Conservation (phyloP, 768 basidiomycete genomes). For the Mrakia frigida region DNA sequence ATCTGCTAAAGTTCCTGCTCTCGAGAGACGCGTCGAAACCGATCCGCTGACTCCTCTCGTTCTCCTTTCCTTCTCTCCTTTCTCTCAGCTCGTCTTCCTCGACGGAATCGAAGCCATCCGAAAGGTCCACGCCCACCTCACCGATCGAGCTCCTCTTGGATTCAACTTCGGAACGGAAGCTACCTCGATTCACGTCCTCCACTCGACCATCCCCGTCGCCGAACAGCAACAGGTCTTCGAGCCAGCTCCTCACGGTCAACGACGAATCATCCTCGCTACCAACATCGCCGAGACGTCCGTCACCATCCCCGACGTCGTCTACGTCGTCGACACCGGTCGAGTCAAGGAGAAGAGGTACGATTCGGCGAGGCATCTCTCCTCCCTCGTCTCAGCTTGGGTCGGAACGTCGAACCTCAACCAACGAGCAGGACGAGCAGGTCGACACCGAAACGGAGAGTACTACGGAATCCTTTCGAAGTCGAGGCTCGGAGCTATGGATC, state of each 20-base stretch:
- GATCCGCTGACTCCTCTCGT: conserved; percentile 31
- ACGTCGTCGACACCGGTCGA: conserved; percentile 82
- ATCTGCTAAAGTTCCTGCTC: background rate
- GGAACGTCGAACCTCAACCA: conserved; percentile 86
- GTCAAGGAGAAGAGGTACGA: conserved; percentile 87
- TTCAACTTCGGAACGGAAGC: conserved; percentile 56
- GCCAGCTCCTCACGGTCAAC: conserved; percentile 66
- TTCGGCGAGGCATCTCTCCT: conserved; percentile 79
- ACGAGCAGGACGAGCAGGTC: conserved; percentile 84
- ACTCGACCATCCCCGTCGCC: conserved; percentile 78
- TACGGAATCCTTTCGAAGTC: conserved; percentile 69
- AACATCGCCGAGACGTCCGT: conserved; percentile 94
- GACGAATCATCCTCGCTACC: conserved; percentile 84
- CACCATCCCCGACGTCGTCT: conserved; percentile 91
- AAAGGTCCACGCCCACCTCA: conserved; percentile 61
- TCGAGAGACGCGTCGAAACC: conserved; percentile 14
- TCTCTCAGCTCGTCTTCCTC: conserved; percentile 44
- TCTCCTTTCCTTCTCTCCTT: conserved; percentile 23
- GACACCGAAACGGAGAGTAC: conserved; percentile 86
- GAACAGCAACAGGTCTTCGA: conserved; percentile 89
- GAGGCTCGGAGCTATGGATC: conserved; percentile 58
- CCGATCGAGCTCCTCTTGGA: conserved; percentile 51
- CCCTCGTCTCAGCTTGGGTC: conserved; percentile 84
- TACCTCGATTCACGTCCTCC: conserved; percentile 71
- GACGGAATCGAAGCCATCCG: conserved; percentile 92